A percentile compares a stretch with the other conserved stretches of the same genome.
phyloP scores from a whole-genome alignment of 345 rosid genomes.

The Dimocarpus longan region DNA sequence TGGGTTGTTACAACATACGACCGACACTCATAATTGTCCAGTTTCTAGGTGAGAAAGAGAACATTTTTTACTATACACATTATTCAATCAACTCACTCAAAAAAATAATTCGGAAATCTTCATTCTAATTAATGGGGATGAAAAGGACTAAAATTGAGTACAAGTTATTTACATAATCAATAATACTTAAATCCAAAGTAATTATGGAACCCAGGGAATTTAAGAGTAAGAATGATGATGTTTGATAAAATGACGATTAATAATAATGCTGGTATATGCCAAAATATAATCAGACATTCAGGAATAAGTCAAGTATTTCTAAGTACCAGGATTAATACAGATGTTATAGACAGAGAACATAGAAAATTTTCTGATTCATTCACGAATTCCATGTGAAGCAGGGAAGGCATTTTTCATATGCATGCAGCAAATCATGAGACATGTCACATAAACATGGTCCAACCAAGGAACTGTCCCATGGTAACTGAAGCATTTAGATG shows the following conservation, averaged over 20 bases:
- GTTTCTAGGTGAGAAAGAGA: neutral
- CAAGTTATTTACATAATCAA: neutral
- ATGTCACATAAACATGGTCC: neutral
- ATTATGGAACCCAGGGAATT: neutral
- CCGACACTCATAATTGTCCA: neutral
- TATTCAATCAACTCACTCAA: neutral
- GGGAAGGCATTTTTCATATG: neutral
- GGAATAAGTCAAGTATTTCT: neutral
- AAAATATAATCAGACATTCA: neutral
- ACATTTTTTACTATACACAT: neutral
- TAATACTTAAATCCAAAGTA: neutral
- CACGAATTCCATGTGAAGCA: conserved; percentile 4
- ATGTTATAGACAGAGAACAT: neutral
- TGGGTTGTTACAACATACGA: neutral
- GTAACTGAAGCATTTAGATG: conserved; percentile 9
- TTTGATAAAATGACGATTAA: neutral
- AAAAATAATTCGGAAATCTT: conserved; percentile 8
- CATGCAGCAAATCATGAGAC: neutral
- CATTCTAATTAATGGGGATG: neutral
- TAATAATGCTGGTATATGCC: neutral
- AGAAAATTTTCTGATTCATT: neutral
- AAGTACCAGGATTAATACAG: neutral
- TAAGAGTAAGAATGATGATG: neutral
- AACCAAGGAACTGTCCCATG: neutral
- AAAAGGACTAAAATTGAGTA: neutral